Conservation (phyloP, 305 asterid genomes). For the Vinca major region DNA sequence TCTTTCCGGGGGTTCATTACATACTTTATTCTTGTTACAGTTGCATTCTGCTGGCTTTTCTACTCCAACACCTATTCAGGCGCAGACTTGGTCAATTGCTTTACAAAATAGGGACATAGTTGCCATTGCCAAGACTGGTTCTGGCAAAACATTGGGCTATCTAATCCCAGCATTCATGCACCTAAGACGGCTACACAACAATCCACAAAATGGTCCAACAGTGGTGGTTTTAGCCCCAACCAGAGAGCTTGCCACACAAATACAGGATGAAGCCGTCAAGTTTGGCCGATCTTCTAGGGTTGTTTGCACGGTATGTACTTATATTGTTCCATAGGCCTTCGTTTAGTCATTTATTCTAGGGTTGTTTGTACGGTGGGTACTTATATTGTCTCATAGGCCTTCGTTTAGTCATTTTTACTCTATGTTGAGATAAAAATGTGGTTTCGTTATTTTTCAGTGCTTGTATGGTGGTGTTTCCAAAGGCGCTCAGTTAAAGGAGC, state of each 20-base stretch:
- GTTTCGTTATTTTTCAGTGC: constrained; percentile 48
- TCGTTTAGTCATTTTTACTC: background rate
- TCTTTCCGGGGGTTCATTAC: constrained; percentile 19
- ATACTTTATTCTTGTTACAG: constrained; percentile 40
- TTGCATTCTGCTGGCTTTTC: constrained; percentile 73
- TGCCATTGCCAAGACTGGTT: constrained; percentile 98
- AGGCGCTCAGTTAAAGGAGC: constrained; percentile 77
- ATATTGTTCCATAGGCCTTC: background rate
- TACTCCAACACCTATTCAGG: constrained; percentile 95
- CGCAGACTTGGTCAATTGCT: constrained; percentile 96
- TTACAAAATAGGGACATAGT: constrained; percentile 73
- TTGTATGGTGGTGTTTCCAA: constrained; percentile 97
- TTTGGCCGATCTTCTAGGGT: constrained; percentile 90
- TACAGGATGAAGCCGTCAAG: constrained; percentile 92
- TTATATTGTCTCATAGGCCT: background rate
- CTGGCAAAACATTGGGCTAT: constrained; percentile 94
- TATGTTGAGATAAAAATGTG: constrained; percentile 12
- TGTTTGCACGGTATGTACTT: constrained; percentile 67
- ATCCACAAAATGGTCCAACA: constrained; percentile 81
- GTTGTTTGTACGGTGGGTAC: constrained; percentile 75
- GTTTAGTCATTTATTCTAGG: constrained; percentile 39
- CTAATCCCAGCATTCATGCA: constrained; percentile 86
- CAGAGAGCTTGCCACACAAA: constrained; percentile 94
- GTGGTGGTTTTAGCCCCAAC: constrained; percentile 93
- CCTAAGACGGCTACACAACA: constrained; percentile 55